A percentile compares a stretch with the other conserved stretches of the same genome.
Conservation (phyloP, 495 filamentous ascomycete genomes). For the Neurospora terricola region DNA sequence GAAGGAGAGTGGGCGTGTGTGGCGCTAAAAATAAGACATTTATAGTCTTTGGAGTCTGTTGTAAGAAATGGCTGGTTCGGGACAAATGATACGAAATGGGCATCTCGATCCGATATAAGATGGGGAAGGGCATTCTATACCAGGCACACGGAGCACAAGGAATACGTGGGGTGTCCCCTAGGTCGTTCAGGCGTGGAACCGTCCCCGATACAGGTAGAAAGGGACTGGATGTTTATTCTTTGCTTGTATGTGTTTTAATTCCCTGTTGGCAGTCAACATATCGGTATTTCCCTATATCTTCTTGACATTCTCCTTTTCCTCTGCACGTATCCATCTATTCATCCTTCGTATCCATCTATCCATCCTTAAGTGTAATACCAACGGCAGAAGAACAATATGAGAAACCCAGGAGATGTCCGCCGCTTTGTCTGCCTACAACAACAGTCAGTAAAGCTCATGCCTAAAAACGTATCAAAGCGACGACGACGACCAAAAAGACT, state of each 20-base stretch:
- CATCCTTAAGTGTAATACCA: no score
- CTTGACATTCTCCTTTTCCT: background rate
- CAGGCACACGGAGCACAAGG: background rate
- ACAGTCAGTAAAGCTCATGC: no score
- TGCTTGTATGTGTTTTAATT: background rate
- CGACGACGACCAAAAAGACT: no score
- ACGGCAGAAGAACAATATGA: no score
- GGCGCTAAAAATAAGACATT: background rate
- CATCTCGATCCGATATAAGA: background rate
- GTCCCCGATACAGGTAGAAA: background rate
- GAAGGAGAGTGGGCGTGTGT: background rate
- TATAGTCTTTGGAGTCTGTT: background rate
- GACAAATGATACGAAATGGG: background rate
- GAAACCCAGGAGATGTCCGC: no score
- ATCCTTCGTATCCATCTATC: no score
- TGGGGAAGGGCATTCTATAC: background rate
- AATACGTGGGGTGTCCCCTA: background rate
- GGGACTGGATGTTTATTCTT: background rate
- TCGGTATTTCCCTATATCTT: background rate
- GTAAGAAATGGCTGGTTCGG: background rate
- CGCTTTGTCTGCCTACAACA: no score
- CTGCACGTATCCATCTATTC: background rate
- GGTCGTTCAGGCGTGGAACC: background rate
- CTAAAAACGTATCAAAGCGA: no score
- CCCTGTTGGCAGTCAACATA: background rate